Conservation (phyloP, 345 rosid genomes). For the Gossypium stocksii region DNA sequence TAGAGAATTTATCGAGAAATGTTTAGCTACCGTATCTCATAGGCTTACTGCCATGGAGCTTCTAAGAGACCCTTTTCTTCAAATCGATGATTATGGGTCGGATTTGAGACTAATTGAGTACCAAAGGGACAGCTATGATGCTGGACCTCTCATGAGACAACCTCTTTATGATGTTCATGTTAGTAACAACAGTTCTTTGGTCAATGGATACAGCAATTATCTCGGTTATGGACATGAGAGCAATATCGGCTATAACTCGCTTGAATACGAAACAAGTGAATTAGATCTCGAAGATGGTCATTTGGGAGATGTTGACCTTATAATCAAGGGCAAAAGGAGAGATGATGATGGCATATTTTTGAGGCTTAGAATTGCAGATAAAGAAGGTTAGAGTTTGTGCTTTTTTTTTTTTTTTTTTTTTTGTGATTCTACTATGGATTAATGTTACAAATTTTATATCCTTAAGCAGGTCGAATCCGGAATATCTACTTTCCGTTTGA, state of each 20-base stretch:
- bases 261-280: constrained; percentile 42
- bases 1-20: constrained; percentile 78
- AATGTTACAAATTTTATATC: background rate
- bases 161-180: constrained; percentile 32
- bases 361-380: constrained; percentile 76
- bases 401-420: background rate
- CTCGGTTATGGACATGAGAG: constrained; percentile 30
- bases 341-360: constrained; percentile 75
- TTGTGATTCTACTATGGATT: background rate
- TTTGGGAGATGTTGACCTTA: constrained; percentile 44
- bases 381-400: constrained; percentile 68
- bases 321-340: constrained; percentile 69
- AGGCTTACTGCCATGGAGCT: constrained; percentile 87
- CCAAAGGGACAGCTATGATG: constrained; percentile 40
- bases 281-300: constrained; percentile 62
- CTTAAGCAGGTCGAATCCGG: constrained; percentile 54
- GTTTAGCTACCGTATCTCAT: constrained; percentile 73
- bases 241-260: constrained; percentile 36
- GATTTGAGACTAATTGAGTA: constrained; percentile 38
- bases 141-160: constrained; percentile 41
- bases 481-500: constrained; percentile 93
- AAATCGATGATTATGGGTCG: constrained; percentile 39
- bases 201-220: constrained; percentile 30
- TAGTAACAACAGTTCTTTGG: constrained; percentile 18
- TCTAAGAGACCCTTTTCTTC: constrained; percentile 75